Percentiles rank a stretch among this genome's conserved stretches.
Conservation (phyloP, 2,329 filamentous ascomycete genomes). For the Cercospora beticola region DNA sequence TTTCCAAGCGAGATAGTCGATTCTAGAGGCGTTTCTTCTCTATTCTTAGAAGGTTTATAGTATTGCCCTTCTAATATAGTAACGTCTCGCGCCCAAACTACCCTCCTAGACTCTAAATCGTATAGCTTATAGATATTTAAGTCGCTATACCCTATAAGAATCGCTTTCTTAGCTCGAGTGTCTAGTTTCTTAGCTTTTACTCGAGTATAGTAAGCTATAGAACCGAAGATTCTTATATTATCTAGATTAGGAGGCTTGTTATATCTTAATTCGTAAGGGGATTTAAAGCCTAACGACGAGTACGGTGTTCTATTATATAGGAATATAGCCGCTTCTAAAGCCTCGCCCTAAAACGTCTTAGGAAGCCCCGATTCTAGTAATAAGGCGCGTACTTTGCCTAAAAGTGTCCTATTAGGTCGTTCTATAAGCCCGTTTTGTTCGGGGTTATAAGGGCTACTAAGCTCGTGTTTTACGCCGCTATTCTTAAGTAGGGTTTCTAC, state of each 20-base stretch:
- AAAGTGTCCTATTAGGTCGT: constrained; percentile 6
- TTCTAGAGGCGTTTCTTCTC: background rate
- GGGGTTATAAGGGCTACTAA: constrained; percentile 6
- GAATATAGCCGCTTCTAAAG: no score
- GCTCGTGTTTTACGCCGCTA: background rate
- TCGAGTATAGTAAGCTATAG: constrained; percentile 3
- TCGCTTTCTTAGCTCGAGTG: background rate
- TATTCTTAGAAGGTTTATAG: background rate
- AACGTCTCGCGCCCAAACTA: background rate
- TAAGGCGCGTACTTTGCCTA: no score
- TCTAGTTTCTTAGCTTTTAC: constrained; percentile 5
- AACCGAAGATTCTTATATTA: no score
- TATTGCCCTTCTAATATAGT: background rate
- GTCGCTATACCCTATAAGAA: constrained; percentile 3
- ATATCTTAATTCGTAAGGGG: no score
- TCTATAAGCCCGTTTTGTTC: constrained; percentile 15
- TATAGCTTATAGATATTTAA: constrained; percentile 5
- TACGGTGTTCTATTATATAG: no score
- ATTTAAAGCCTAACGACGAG: no score
- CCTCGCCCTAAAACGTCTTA: no score
- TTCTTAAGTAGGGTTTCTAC: no score
- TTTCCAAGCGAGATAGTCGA: background rate
- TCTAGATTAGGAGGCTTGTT: no score
- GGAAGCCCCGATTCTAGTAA: no score
- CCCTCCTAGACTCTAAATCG: background rate